phyloP scores from a whole-genome alignment of 169 alveolate genomes.

The Plasmodium vinckei region DNA sequence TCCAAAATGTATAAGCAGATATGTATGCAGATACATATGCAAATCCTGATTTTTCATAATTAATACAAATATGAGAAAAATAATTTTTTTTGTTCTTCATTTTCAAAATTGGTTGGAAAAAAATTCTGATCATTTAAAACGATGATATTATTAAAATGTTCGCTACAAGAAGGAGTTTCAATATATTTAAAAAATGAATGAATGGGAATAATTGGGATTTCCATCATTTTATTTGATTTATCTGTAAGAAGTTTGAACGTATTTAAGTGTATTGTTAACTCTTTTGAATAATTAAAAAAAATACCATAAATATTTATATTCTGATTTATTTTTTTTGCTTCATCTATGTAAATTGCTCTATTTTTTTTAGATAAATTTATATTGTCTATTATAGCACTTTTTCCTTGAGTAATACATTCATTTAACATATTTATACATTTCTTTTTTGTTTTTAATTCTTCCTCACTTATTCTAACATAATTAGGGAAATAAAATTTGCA shows the following conservation, averaged over 20 bases:
- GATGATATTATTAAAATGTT: conserved; percentile 20
- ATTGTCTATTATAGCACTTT: conserved; percentile 62
- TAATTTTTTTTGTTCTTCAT: conserved; percentile 42
- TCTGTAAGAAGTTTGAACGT: conserved; percentile 58
- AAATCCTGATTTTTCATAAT: not conserved
- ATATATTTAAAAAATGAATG: conserved; percentile 68
- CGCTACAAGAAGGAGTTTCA: conserved; percentile 29
- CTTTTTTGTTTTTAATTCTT: conserved; percentile 24
- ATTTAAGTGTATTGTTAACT: conserved; percentile 39
- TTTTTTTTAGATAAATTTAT: conserved; percentile 24
- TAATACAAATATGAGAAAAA: conserved; percentile 54
- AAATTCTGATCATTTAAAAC: conserved; percentile 44
- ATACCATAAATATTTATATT: conserved; percentile 35
- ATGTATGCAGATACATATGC: not conserved
- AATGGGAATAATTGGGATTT: conserved; percentile 52
- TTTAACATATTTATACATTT: conserved; percentile 31
- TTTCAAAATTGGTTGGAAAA: conserved; percentile 48
- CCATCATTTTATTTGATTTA: conserved; percentile 13
- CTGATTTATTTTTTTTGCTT: conserved; percentile 46
- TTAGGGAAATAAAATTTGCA: conserved; percentile 31
- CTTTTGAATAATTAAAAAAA: conserved; percentile 60
- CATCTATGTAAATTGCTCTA: conserved; percentile 28
- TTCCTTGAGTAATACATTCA: conserved; percentile 15
- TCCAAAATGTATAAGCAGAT: not conserved
- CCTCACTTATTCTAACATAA: conserved; percentile 17